Evolutionary conservation across 192 early-diverging fungal genomes (phyloP).

Genomic region (Cladochytrium replicatum): DNA sequence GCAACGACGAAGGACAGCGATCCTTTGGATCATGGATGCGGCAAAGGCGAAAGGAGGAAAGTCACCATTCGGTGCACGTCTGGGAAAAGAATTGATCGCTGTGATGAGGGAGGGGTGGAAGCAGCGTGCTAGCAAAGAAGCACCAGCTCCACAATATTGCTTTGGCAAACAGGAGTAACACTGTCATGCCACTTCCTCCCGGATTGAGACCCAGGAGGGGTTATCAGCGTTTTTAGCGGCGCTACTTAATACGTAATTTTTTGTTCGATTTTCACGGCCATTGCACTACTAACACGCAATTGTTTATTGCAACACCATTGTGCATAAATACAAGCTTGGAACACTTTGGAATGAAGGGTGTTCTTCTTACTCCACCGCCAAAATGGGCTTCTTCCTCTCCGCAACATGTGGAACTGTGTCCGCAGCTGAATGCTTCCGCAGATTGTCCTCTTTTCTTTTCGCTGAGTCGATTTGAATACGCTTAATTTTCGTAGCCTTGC

Average conservation of each 20-base stretch:
- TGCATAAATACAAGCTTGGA: too few relatives aligned
- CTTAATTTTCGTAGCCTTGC: constrained; percentile 69
- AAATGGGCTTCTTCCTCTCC: constrained; percentile 45
- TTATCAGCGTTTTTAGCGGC: too few relatives aligned
- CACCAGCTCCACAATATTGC: constrained; percentile 68
- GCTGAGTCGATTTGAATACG: constrained; percentile 67
- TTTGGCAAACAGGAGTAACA: constrained; percentile 61
- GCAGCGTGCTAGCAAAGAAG: constrained; percentile 62
- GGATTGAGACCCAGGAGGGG: too few relatives aligned
- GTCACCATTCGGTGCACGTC: constrained; percentile 52
- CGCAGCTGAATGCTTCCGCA: constrained; percentile 71
- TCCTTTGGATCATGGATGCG: constrained; percentile 79
- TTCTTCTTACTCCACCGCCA: constrained; percentile 31
- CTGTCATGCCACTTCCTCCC: too few relatives aligned
- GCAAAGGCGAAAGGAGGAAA: constrained; percentile 51
- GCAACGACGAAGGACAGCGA: constrained; percentile 62
- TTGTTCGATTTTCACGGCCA: too few relatives aligned
- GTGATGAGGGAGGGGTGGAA: constrained; percentile 67
- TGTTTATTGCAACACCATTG: too few relatives aligned
- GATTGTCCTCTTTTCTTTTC: constrained; percentile 83
- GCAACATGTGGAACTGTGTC: constrained; percentile 34
- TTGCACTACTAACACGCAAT: too few relatives aligned
- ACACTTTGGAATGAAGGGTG: too few relatives aligned
- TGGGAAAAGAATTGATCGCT: constrained; percentile 71
- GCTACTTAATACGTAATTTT: too few relatives aligned